Base-by-base conservation (phyloP, 352 stramenopile species). In the Plasmopara viticola region DNA sequence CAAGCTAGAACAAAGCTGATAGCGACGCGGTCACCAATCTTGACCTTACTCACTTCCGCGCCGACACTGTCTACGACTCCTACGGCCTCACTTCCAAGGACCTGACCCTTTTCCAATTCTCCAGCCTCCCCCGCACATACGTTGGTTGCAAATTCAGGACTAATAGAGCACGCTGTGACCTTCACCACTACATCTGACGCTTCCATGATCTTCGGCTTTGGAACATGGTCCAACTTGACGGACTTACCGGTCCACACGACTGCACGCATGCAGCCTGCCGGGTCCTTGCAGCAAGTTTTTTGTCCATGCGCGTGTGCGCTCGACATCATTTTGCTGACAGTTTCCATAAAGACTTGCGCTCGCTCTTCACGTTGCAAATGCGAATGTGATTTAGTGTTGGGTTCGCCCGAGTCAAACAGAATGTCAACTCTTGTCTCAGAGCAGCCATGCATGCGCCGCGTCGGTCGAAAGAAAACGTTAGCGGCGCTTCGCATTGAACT, bases 1-100 rank as follows among this genome's bases (percentile, higher is more conserved):
- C 81, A 92, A 9, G 76, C 73, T 14, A 83, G 62, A 15, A 82
- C 77, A 43, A 87, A 89, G 39, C 78, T 80, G 14, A 87, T 62
- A 39, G 84, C 80, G n/a, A 92, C 79, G 44, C 70, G 77, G 44
- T 92, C 77, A 44, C 82, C 82, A 12, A 63, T 42, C 34, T 74
- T 79, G 39, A 92, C 51, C 41, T 77, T 74, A 12, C 48, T 43
- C 28, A 90, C 68, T 10, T 83, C 60, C 13, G 64, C 53, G 7
- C 81, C 81, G 0, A 79, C 67, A 17, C 68, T 61, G 7, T 83
- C 64, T 10, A 92, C 64, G 15, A 86, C 34, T 2, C 81, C 81
- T 2, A 87, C 64, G n/a, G 72, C 77, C 56, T 92, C 81, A 38
- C 74, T 84, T 33, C 81, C 81, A 14, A 90, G 48, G 20, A 90